Evolutionary conservation across 345 rosid species (phyloP).

Genomic region (Camelina hispida): DNA sequence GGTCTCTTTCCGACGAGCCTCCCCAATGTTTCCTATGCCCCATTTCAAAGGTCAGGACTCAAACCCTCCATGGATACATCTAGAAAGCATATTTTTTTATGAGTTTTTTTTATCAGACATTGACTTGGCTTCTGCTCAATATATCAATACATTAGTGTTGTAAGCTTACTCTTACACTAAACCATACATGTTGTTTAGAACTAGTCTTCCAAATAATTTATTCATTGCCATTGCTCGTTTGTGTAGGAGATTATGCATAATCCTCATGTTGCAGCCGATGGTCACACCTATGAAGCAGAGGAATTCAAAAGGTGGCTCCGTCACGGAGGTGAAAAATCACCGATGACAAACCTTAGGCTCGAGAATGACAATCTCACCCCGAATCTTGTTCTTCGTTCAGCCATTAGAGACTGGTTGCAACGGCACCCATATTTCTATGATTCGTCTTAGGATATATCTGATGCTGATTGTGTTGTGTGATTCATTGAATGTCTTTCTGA

Average conservation of each 20-base stretch:
- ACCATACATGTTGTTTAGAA: neutral
- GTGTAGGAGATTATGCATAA: slow-evolving; percentile 78
- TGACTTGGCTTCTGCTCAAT: slow-evolving; percentile 25
- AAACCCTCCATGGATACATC: neutral
- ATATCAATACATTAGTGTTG: slow-evolving; percentile 16
- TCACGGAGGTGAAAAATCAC: slow-evolving; percentile 67
- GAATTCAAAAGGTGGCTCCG: slow-evolving; percentile 68
- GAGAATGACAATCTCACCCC: slow-evolving; percentile 57
- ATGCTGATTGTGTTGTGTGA: slow-evolving; percentile 33
- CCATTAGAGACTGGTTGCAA: slow-evolving; percentile 68
- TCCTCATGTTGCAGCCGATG: slow-evolving; percentile 87
- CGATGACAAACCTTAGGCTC: slow-evolving; percentile 65
- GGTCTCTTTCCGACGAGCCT: slow-evolving; percentile 42
- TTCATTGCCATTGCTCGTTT: slow-evolving; percentile 16
- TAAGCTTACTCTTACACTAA: slow-evolving; percentile 15
- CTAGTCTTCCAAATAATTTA: neutral
- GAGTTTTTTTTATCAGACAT: neutral
- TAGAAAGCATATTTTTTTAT: neutral
- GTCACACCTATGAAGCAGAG: slow-evolving; percentile 71
- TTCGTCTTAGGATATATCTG: slow-evolving; percentile 22
- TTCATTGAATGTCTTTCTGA: slow-evolving; percentile 25
- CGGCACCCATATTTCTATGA: slow-evolving; percentile 32
- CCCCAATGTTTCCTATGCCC: slow-evolving; percentile 51
- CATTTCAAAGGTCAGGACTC: slow-evolving; percentile 47
- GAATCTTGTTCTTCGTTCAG: slow-evolving; percentile 71